A percentile compares a stretch with the other conserved stretches of the same genome.
Evolutionary conservation across 352 stramenopile species (phyloP).

Genomic region (Plasmopara muralis): DNA sequence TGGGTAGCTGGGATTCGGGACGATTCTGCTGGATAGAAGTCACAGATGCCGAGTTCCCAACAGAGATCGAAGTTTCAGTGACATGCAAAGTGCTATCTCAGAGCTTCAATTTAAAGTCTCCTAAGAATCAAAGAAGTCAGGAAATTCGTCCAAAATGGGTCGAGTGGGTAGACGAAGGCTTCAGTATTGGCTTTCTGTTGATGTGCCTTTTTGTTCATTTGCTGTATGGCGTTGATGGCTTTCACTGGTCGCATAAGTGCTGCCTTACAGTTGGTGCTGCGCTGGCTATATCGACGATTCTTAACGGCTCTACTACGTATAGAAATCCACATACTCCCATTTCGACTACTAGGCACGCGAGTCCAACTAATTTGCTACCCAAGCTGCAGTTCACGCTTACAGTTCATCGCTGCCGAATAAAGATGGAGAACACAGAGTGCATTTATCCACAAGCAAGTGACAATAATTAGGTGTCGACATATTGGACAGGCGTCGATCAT

Average conservation of each 20-base stretch:
- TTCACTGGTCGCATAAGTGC: conserved; percentile 83
- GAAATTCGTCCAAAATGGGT: conserved; percentile 58
- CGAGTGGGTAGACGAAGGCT: conserved; percentile 68
- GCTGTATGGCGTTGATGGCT: conserved; percentile 74
- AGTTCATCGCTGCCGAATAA: conserved; percentile 76
- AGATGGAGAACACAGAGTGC: conserved; percentile 68
- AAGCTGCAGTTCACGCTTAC: conserved; percentile 75
- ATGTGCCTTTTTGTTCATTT: conserved; percentile 83
- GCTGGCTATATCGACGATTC: conserved; percentile 74
- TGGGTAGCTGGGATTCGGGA: conserved; percentile 79
- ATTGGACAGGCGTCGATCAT: neutral
- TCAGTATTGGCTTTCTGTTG: conserved; percentile 72
- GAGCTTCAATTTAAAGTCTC: conserved; percentile 20
- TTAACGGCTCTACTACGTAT: conserved; percentile 44
- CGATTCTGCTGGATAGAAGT: conserved; percentile 75
- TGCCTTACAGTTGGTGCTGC: conserved; percentile 74
- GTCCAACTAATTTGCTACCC: conserved; percentile 48
- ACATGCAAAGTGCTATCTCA: conserved; percentile 65
- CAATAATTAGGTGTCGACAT: conserved; percentile 16
- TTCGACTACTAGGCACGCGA: conserved; percentile 35
- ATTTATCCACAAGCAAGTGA: conserved; percentile 34
- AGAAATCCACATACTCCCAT: conserved; percentile 21
- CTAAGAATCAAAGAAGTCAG: conserved; percentile 21
- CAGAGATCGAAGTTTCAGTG: conserved; percentile 76
- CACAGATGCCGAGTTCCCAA: conserved; percentile 48